These are phyloP conservation scores for Stenocarpella maydis DNA, from an alignment of 2,329 filamentous ascomycete species.

Conservation along the genomic window DNA sequence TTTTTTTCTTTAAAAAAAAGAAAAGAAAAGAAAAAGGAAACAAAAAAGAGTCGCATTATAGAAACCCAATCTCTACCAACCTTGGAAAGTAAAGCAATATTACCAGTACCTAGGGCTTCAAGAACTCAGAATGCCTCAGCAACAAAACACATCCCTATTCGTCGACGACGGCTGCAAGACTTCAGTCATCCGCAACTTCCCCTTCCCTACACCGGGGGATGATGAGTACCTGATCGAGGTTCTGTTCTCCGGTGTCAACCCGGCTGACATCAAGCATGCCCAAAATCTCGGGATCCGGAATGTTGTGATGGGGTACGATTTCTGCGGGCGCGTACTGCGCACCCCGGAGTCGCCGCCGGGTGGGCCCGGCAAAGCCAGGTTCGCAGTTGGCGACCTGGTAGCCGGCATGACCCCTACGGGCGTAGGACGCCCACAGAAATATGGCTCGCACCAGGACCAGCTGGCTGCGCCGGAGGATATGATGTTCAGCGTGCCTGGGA, in stretches of 20 bases:
- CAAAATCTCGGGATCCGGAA: conserved; percentile 28
- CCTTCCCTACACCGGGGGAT: not conserved
- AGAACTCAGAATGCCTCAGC: not conserved
- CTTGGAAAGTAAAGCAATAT: not conserved
- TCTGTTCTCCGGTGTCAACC: conserved; percentile 33
- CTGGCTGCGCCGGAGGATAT: not conserved
- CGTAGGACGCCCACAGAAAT: not conserved
- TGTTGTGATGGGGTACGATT: conserved; percentile 34
- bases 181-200: not conserved
- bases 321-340: conserved; percentile 20
- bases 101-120: not conserved
- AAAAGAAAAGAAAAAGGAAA: no score
- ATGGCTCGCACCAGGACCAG: not conserved
- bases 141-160: not conserved
- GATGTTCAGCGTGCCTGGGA: not conserved
- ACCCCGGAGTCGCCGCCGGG: not conserved
- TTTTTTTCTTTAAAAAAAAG: no score
- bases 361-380: not conserved
- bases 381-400: not conserved
- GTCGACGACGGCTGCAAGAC: conserved; percentile 8
- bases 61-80: not conserved
- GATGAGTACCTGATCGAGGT: conserved; percentile 31
- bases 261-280: conserved; percentile 33
- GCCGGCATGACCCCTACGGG: not conserved
- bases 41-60: no score